Evolutionary conservation across 2,329 filamentous ascomycete genomes (phyloP), one percentile per base, ranked within the genome.

Genomic region (Phaeoacremonium minimum): DNA sequence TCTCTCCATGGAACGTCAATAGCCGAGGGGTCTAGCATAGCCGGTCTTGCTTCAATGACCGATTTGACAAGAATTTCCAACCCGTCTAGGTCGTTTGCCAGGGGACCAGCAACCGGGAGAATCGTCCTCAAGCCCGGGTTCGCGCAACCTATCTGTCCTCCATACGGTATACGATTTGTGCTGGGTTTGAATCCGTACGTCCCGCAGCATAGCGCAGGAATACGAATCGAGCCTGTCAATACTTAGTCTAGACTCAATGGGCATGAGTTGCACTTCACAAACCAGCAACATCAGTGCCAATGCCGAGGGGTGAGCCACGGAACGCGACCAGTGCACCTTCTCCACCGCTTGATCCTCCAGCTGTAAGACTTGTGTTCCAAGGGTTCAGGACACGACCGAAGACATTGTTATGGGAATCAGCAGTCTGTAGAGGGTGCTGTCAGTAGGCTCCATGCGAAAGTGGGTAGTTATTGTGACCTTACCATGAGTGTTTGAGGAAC

Each of bases 401-500:
- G 15, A 44, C 39, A 11, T 44, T 18, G 14, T 44, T 44, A 3
- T 44, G 38, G n/a, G 41, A 44, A 28, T 44, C 41, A 15, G 38
- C 41, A 12, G 41, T 39, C 40, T 42, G 15, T 9, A 7, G 11
- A 29, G 26, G 4, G 4, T 11, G n/a, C 2, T 3, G 22, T 20
- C 4, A 19, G 4, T 16, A 3, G 18, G 20, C 4, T 8, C 5
- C n/a, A 8, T 6, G 5, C n/a, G 4, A 2, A 19, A 14, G 6
- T 12, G n/a, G 28, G 4, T 11, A 3, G 11, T 15, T 2, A n/a
- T 9, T n/a, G 15, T 13, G 15, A 2, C 14, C 11, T 16, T 12
- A 38, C 37, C 44, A 46, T 46, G 11, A 46, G 38, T 0, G 44
- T 41, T 38, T 47, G 45, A 3, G 45, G 44, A 7, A 44, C 33